Conservation (phyloP, 2,329 filamentous ascomycete genomes). For the Fusarium chaquense region DNA sequence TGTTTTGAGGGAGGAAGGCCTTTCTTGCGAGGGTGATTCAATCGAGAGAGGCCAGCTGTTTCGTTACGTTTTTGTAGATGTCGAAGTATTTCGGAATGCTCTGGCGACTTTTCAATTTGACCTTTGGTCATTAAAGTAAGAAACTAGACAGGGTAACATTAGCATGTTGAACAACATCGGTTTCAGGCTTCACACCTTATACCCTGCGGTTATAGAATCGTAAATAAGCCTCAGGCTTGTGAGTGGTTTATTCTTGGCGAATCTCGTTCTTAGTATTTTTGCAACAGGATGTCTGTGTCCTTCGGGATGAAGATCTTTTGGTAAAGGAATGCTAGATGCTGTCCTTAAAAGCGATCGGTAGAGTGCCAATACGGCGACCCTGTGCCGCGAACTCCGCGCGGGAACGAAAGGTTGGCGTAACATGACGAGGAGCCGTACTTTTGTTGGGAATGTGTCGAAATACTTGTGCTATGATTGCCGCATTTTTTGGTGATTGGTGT, state of each 20-base stretch:
- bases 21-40: constrained; percentile 13
- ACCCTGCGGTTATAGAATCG: constrained; percentile 74
- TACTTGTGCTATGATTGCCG: constrained; percentile 6
- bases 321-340: constrained; percentile 65
- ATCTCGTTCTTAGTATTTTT: constrained; percentile 71
- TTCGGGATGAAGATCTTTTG: constrained; percentile 55
- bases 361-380: constrained; percentile 73
- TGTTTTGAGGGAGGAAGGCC: constrained; percentile 25
- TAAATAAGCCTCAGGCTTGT: constrained; percentile 71
- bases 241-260: constrained; percentile 69
- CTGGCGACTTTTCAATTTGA: constrained; percentile 52
- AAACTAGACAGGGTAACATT: constrained; percentile 49
- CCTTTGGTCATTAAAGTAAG: constrained; percentile 57
- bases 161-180: background rate
- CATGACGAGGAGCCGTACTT: constrained; percentile 39
- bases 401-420: constrained; percentile 57
- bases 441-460: background rate
- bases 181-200: constrained; percentile 62
- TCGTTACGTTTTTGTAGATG: constrained; percentile 54
- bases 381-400: constrained; percentile 64
- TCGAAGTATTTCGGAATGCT: constrained; percentile 57
- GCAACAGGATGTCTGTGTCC: constrained; percentile 60
- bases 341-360: constrained; percentile 76
- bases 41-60: constrained; percentile 40
- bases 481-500: constrained; percentile 19